Base-by-base conservation (phyloP, 352 stramenopile genomes). In the Globisporangium paroecandrum region DNA sequence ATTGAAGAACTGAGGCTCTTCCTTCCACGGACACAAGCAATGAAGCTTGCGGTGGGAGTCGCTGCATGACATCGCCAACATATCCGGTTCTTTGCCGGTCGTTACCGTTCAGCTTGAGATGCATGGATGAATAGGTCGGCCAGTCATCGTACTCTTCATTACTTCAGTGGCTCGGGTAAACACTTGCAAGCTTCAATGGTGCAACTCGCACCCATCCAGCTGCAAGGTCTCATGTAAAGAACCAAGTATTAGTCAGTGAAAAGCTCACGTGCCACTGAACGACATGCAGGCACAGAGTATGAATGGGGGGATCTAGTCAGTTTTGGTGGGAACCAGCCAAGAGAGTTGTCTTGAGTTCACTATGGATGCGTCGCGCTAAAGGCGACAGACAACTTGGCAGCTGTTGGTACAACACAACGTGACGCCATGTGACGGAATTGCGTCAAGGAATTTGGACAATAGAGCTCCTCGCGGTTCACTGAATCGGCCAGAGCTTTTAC, bases 191-290 rank as follows among this genome's bases (percentile, higher is more conserved):
- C 20, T 47, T 62, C 0, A 9, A 47, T 43, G 20, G 24, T 62
- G 43, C 43, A 24, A 22, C 18, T 24, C 43, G 27, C 20, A 66
- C 49, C 61, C 61, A 66, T 32, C 47, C 61, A 66, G 61, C 47
- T 66, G 61, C 41, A 51, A 55, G 38, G 38, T 22, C 9, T 64
- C 38, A 64, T 64, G 58, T 64, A 64, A 64, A 64, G 54, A 41
- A 36, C 8, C 8, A 13, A 34, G 3, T 8, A 15, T 41, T 41
- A 41, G 34, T 38, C 36, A 47, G 49, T 22, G 56, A 62, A n/a
- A 27, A 62, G 56, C 56, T 32, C 56, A 18, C 27, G 15, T 32
- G 18, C 4, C 13, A 3, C 32, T 20, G 15, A n/a, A n/a, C 34
- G 15, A 20, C 10, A 32, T 24, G 20, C 29, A 32, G 29, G 29